Conservation (phyloP, 768 basidiomycete genomes). For the Rhizopogon sp. region DNA sequence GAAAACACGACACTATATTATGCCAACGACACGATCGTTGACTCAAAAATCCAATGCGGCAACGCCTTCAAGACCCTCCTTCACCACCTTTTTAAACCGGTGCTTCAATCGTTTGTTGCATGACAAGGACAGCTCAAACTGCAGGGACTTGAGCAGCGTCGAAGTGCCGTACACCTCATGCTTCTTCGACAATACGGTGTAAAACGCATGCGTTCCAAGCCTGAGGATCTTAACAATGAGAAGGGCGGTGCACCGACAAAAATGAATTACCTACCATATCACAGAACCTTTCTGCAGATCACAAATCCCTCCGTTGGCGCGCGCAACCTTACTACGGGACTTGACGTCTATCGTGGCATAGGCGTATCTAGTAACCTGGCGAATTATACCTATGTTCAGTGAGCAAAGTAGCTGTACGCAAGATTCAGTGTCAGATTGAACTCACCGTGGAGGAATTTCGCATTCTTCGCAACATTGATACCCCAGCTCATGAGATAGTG, state of each 20-base stretch:
- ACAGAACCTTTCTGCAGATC: constrained; percentile 46
- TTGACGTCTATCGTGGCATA: constrained; percentile 49
- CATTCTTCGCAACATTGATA: constrained; percentile 35
- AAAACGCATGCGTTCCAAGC: constrained; percentile 81
- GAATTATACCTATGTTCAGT: constrained; percentile 47
- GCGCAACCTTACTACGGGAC: constrained; percentile 35
- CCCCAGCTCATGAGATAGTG: constrained; percentile 70
- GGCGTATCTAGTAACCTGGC: constrained; percentile 53
- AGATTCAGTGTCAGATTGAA: constrained; percentile 1
- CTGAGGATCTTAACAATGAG: constrained; percentile 32
- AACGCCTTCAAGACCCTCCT: constrained; percentile 36
- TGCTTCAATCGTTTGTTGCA: constrained; percentile 37
- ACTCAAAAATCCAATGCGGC: constrained; percentile 13
- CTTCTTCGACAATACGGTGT: constrained; percentile 53
- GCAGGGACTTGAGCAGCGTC: constrained; percentile 43
- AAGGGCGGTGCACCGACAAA: not conserved
- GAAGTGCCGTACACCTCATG: constrained; percentile 39
- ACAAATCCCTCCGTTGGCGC: constrained; percentile 32
- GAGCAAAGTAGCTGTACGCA: not conserved
- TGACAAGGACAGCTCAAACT: constrained; percentile 44
- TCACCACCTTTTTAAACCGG: constrained; percentile 43
- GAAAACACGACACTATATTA: not conserved
- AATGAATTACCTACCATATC: constrained; percentile 47
- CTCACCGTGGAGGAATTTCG: constrained; percentile 53
- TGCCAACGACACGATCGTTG: not conserved